Evolutionary conservation across 2,329 filamentous ascomycete species (phyloP).

Genomic region (Dothistroma septosporum): DNA sequence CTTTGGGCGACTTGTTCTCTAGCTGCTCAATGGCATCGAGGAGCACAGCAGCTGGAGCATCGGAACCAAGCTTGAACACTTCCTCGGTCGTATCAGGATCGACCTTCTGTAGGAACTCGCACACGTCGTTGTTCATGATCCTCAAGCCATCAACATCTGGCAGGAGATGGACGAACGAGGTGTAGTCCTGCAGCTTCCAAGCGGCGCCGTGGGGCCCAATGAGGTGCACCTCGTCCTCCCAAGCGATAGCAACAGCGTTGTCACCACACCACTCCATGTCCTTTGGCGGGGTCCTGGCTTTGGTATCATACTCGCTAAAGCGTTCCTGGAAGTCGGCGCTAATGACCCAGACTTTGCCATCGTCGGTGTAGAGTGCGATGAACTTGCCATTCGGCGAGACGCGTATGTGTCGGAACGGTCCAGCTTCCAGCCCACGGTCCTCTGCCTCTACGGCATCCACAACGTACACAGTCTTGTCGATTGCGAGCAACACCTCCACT

Average conservation of each 20-base stretch:
- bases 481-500: conserved; percentile 85
- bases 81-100: conserved; percentile 63
- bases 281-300: conserved; percentile 76
- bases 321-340: conserved; percentile 92
- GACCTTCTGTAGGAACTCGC: conserved; percentile 94
- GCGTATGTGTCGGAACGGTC: conserved; percentile 84
- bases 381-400: conserved; percentile 89
- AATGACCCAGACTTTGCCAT: conserved; percentile 85
- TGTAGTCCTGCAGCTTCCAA: conserved; percentile 67
- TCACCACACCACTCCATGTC: conserved; percentile 96
- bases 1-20: conserved; percentile 90
- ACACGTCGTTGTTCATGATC: conserved; percentile 86
- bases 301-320: conserved; percentile 85
- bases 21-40: conserved; percentile 88
- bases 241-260: conserved; percentile 86
- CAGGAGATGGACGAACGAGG: conserved; percentile 82
- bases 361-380: conserved; percentile 78
- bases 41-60: conserved; percentile 84
- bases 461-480: conserved; percentile 77
- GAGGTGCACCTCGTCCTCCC: conserved; percentile 96
- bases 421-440: conserved; percentile 84
- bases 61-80: conserved; percentile 83
- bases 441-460: conserved; percentile 87
- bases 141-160: conserved; percentile 87
- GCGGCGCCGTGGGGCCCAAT: conserved; percentile 79